Evolutionary conservation across 495 filamentous ascomycete species (phyloP).

Genomic region (Neurospora sp.): DNA sequence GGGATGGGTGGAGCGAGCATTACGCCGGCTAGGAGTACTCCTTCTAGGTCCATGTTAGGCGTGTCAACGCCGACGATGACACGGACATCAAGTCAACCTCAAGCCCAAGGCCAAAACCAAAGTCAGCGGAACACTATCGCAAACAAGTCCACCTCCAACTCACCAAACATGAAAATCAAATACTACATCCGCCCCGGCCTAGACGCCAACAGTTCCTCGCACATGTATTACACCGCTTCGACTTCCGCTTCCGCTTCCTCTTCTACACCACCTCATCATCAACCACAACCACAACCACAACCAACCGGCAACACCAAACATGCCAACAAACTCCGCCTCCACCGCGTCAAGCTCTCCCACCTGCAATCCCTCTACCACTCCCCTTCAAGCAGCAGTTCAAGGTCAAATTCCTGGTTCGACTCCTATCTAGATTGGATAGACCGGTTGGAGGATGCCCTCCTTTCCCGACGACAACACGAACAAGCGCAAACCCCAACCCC

Average conservation of each 20-base stretch:
- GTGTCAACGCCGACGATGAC: background rate
- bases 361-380: background rate
- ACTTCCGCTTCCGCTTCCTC: background rate
- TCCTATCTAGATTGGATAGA: conserved; percentile 9
- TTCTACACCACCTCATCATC: background rate
- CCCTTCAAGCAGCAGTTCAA: background rate
- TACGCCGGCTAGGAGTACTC: background rate
- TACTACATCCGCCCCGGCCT: background rate
- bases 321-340: background rate
- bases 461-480: background rate
- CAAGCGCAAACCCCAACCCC: background rate
- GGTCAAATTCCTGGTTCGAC: conserved; percentile 3
- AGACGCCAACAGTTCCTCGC: background rate
- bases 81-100: background rate
- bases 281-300: background rate
- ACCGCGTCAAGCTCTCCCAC: background rate
- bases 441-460: background rate
- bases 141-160: background rate
- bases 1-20: background rate
- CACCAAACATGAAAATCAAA: background rate
- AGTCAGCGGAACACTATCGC: background rate
- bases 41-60: background rate
- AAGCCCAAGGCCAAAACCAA: background rate
- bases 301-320: background rate
- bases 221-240: background rate